Conservation (phyloP, 805 yeast genomes). For the Starmerella sirachaensis region DNA sequence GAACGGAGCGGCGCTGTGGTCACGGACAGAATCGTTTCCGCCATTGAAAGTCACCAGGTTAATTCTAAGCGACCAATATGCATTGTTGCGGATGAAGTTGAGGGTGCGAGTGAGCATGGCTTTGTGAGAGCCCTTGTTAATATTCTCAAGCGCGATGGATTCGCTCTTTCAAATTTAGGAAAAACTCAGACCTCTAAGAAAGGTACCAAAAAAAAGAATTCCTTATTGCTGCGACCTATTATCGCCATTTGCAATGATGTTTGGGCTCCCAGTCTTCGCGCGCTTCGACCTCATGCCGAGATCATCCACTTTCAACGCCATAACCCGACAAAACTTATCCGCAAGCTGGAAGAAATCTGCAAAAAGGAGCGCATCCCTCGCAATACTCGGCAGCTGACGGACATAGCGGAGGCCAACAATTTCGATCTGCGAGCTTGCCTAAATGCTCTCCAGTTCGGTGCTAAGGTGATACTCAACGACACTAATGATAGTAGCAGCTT, state of each 20-base stretch:
- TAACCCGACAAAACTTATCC: slow-evolving; percentile 35
- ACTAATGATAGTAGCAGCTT: slow-evolving; percentile 1
- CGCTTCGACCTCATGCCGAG: slow-evolving; percentile 62
- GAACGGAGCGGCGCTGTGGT: slow-evolving; percentile 45
- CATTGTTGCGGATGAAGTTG: slow-evolving; percentile 79
- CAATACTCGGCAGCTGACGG: slow-evolving; percentile 43
- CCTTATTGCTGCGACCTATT: slow-evolving; percentile 57
- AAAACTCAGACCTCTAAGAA: slow-evolving; percentile 3
- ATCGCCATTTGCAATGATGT: slow-evolving; percentile 87
- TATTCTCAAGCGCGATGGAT: slow-evolving; percentile 14
- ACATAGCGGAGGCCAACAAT: slow-evolving; percentile 57
- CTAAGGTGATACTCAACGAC: neutral
- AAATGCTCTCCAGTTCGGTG: slow-evolving; percentile 65
- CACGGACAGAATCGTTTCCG: slow-evolving; percentile 32
- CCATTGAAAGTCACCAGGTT: slow-evolving; percentile 41
- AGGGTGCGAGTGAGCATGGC: slow-evolving; percentile 60
- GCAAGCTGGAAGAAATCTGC: slow-evolving; percentile 42
- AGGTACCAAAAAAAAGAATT: slow-evolving; percentile 12
- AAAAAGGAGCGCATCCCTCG: slow-evolving; percentile 41
- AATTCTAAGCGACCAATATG: slow-evolving; percentile 60
- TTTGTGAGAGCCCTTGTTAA: slow-evolving; percentile 18
- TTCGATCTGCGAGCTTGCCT: slow-evolving; percentile 80
- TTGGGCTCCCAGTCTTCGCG: slow-evolving; percentile 62
- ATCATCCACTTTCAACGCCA: slow-evolving; percentile 56
- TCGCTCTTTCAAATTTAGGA: slow-evolving; percentile 1